Evolutionary conservation across 2,329 filamentous ascomycete species (phyloP).

Genomic region (Alternaria novae-zelandiae): DNA sequence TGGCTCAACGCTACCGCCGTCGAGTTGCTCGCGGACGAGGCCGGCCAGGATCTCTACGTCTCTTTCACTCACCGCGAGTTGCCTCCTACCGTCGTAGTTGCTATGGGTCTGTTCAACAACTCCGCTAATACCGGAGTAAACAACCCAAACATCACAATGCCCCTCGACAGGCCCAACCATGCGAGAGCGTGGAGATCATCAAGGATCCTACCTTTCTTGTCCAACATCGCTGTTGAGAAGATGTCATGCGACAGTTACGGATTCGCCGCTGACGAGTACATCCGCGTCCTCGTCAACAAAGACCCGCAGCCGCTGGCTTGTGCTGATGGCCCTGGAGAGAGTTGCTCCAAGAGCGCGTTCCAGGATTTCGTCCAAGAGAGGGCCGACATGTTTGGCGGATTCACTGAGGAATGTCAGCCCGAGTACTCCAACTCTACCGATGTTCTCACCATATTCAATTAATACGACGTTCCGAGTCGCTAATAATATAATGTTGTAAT

Average conservation of each 20-base stretch:
- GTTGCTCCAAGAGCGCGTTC: constrained; percentile 56
- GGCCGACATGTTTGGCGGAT: constrained; percentile 54
- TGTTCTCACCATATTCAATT: constrained; percentile 33
- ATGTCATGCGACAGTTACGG: constrained; percentile 67
- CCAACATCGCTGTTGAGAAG: constrained; percentile 70
- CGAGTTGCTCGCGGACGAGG: constrained; percentile 54
- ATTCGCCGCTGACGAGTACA: constrained; percentile 58
- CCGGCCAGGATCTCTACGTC: constrained; percentile 67
- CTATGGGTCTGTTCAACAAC: constrained; percentile 74
- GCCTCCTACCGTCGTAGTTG: constrained; percentile 70
- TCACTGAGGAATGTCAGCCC: constrained; percentile 51
- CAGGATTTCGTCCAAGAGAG: constrained; percentile 51
- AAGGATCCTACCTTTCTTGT: constrained; percentile 68
- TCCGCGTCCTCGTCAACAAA: constrained; percentile 59
- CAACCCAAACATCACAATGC: constrained; percentile 69
- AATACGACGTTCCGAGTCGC: not conserved
- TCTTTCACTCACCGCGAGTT: constrained; percentile 74
- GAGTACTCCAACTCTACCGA: constrained; percentile 54
- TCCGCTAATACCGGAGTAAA: constrained; percentile 61
- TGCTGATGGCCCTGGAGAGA: constrained; percentile 58
- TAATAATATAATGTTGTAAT: not conserved
- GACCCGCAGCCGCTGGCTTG: constrained; percentile 59
- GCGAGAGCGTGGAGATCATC: constrained; percentile 68
- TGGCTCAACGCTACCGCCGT: constrained; percentile 69
- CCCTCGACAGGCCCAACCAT: constrained; percentile 67